Conservation (phyloP, 1,284 basidiomycete genomes). For the Rhodotorula sp. region DNA sequence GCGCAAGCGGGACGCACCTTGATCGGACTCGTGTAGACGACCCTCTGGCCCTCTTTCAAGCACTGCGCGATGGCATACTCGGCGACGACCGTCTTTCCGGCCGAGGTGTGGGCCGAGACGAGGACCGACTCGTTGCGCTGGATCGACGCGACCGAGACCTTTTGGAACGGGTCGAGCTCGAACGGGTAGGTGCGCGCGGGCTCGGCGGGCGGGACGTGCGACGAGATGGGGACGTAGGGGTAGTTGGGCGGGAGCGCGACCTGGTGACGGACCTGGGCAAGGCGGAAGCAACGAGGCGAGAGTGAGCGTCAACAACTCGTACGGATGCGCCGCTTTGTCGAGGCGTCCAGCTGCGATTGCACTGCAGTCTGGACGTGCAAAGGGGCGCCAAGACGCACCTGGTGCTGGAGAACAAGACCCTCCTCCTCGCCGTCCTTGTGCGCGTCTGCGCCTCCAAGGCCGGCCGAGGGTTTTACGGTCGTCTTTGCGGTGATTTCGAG, state of each 20-base stretch:
- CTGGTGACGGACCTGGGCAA: slow-evolving; percentile 77
- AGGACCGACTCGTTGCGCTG: slow-evolving; percentile 96
- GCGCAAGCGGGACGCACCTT: slow-evolving; percentile 66
- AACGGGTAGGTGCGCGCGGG: slow-evolving; percentile 94
- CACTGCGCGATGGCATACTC: slow-evolving; percentile 99
- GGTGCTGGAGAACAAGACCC: slow-evolving; percentile 58
- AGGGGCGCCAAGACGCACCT: slow-evolving; percentile 56
- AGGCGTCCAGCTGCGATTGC: too few relatives aligned
- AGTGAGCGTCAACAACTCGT: neutral
- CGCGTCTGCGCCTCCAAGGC: slow-evolving; percentile 15
- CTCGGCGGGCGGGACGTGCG: slow-evolving; percentile 87
- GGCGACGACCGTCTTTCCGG: slow-evolving; percentile 97
- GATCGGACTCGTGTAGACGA: slow-evolving; percentile 99
- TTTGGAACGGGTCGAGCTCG: slow-evolving; percentile 95
- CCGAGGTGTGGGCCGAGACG: slow-evolving; percentile 98
- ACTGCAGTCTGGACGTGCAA: neutral
- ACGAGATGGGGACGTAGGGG: slow-evolving; percentile 84
- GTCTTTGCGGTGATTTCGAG: slow-evolving; percentile 45
- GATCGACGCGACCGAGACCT: slow-evolving; percentile 90
- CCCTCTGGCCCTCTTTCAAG: slow-evolving; percentile 85
- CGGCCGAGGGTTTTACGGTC: slow-evolving; percentile 24
- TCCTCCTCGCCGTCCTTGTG: slow-evolving; percentile 19
- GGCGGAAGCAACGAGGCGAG: neutral
- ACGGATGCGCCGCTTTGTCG: too few relatives aligned
- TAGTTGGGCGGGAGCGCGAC: slow-evolving; percentile 93